A percentile compares a stretch with the other conserved stretches of the same genome.
These are phyloP conservation scores for Alternaria gaisen DNA, from an alignment of 2,329 filamentous ascomycete species.

Conservation along the genomic window DNA sequence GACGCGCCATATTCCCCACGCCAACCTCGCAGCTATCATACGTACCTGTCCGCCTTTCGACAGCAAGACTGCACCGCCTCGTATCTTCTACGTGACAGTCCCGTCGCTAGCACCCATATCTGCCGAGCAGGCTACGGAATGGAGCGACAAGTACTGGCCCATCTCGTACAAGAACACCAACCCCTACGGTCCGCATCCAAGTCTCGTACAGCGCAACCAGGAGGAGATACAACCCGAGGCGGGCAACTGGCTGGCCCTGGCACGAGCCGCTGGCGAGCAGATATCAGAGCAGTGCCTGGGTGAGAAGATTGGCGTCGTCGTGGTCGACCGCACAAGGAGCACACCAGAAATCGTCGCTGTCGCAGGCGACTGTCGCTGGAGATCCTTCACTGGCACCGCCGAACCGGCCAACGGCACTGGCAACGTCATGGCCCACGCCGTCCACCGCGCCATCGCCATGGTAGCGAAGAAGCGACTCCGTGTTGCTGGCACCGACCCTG, in stretches of 20 bases:
- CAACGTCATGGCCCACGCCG: constrained; percentile 81
- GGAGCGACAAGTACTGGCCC: constrained; percentile 83
- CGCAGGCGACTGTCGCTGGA: constrained; percentile 79
- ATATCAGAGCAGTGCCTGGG: constrained; percentile 68
- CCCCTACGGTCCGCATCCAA: constrained; percentile 83
- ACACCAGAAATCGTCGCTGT: constrained; percentile 70
- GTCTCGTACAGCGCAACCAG: constrained; percentile 74
- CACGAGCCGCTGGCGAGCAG: constrained; percentile 69
- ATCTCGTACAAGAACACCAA: constrained; percentile 88
- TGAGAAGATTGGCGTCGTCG: constrained; percentile 76
- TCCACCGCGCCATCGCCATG: constrained; percentile 83
- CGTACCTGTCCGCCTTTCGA: constrained; percentile 52
- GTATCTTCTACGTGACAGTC: constrained; percentile 71
- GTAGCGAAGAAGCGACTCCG: constrained; percentile 68
- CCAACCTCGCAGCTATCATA: constrained; percentile 55
- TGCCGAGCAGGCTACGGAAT: constrained; percentile 75
- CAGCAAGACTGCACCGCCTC: constrained; percentile 53
- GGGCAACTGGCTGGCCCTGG: constrained; percentile 72
- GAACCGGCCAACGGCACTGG: constrained; percentile 57
- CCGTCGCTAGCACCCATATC: constrained; percentile 79
- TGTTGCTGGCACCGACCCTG: constrained; percentile 44
- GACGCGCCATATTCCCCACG: constrained; percentile 60
- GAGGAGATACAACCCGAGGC: constrained; percentile 72
- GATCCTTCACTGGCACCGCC: constrained; percentile 48
- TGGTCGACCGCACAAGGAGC: constrained; percentile 67